Evolutionary conservation across 2,329 filamentous ascomycete species (phyloP), one percentile per base, ranked within the genome.

Genomic region (Microdochium bolleyi): DNA sequence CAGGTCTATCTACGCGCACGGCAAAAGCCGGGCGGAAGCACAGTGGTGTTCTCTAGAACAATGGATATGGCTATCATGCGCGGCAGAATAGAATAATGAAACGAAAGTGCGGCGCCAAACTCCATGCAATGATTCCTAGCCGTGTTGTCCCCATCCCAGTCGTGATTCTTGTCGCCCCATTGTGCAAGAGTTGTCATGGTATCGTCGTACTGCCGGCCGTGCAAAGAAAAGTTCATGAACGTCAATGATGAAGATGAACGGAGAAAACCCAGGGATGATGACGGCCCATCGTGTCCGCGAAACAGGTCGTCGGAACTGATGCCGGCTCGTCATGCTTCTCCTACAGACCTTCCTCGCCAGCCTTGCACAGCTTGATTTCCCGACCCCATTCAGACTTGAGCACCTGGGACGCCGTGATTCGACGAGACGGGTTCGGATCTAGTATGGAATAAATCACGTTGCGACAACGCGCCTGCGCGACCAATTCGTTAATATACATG

Each of bases 381-480:
- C 94, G 89, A 60, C 94, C 91, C 94, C 94, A 99, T 75, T 99
- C 94, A 3, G 92, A 97, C 72, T 96, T 96, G 64, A 99, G 83
- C 53, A 97, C 90, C 73, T 99, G 94, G 41, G 92, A 92, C 54
- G 94, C 92, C 27, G 91, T 96, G 67, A 99, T 92, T 61, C 94
- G 89, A 58, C 94, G 87, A 53, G 83, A 83, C 24, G 94, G 91
- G 67, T 96, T 96, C 27, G 94, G 94, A 66, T 99, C 94, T 48
- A 99, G 80, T 58, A 99, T 96, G 22, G 92, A 97, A 73, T 99
- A 99, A 67, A 99, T 96, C 63, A 99, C 94, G 63, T 99, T 99
- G 57, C 94, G 88, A 72, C 94, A 99, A 62, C 92, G 90, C 61
- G 92, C 92, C 92, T 97, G 59, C 16, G 49, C n/a, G 30, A 52